phyloP scores from a whole-genome alignment of 2,329 filamentous ascomycete species.

The Aspergillus floridensis region DNA sequence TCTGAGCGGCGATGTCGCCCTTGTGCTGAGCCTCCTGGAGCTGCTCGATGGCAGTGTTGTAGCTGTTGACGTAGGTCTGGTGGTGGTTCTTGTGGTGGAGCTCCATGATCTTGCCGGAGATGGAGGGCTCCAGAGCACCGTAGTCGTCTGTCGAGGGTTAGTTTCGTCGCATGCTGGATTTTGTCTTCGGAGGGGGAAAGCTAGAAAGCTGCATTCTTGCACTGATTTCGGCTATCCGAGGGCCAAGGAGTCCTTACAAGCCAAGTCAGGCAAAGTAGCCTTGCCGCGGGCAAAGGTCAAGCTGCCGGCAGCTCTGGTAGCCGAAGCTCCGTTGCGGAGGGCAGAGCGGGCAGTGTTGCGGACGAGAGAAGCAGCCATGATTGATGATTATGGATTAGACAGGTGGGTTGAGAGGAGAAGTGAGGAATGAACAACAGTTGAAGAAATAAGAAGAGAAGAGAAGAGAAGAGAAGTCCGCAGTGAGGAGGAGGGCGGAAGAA shows the following conservation, averaged over 20 bases:
- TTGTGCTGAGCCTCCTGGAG: conserved; percentile 57
- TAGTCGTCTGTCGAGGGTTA: conserved; percentile 73
- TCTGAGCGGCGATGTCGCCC: conserved; percentile 56
- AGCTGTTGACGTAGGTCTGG: conserved; percentile 86
- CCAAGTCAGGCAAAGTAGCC: conserved; percentile 86
- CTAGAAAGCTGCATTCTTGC: not conserved
- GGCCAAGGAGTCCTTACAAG: conserved; percentile 55
- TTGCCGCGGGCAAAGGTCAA: conserved; percentile 80
- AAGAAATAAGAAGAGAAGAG: conserved; percentile 11
- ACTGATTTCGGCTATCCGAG: not conserved
- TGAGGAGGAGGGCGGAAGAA: not conserved
- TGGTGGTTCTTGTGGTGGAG: conserved; percentile 94
- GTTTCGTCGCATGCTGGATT: not conserved
- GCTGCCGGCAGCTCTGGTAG: conserved; percentile 57
- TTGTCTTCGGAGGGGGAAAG: not conserved
- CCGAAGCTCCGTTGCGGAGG: conserved; percentile 62
- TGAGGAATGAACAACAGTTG: conserved; percentile 5
- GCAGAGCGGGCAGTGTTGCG: conserved; percentile 70
- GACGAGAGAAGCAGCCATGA: conserved; percentile 75
- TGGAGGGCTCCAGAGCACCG: conserved; percentile 79
- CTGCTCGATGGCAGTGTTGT: conserved; percentile 76
- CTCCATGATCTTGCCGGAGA: conserved; percentile 94
- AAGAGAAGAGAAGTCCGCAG: conserved; percentile 2
- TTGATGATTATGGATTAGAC: conserved; percentile 14
- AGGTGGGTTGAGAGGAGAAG: conserved; percentile 10